Evolutionary conservation across 495 filamentous ascomycete genomes (phyloP).

Genomic region (Penicillium riverlandense): DNA sequence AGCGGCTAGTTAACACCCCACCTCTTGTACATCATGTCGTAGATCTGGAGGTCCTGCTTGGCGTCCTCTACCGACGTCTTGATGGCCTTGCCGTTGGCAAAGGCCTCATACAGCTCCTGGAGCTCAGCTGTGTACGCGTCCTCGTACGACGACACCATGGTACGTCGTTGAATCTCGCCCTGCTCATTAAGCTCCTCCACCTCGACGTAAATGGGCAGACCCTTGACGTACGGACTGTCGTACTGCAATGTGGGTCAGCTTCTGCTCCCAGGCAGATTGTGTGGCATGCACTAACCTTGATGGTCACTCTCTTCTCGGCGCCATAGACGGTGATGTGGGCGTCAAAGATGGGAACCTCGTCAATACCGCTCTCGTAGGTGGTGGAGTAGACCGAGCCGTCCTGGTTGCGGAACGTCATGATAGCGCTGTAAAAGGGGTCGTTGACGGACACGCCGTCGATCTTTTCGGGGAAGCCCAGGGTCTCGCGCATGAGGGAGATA

Average conservation of each 20-base stretch:
- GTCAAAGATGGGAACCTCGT: slow-evolving; percentile 30
- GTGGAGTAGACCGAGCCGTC: slow-evolving; percentile 11
- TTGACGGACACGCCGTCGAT: slow-evolving; percentile 28
- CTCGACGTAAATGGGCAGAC: slow-evolving; percentile 37
- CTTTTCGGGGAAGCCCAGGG: slow-evolving; percentile 24
- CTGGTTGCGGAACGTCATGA: slow-evolving; percentile 19
- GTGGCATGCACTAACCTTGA: background rate
- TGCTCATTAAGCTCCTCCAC: slow-evolving; percentile 33
- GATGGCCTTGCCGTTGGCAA: slow-evolving; percentile 29
- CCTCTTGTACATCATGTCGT: slow-evolving; percentile 16
- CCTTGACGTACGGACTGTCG: slow-evolving; percentile 46
- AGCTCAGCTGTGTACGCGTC: slow-evolving; percentile 46
- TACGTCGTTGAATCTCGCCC: slow-evolving; percentile 18
- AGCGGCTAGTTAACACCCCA: background rate
- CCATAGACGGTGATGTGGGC: slow-evolving; percentile 41
- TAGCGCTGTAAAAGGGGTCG: slow-evolving; percentile 27
- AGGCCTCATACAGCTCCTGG: slow-evolving; percentile 30
- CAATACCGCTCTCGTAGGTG: slow-evolving; percentile 11
- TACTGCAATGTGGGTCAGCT: slow-evolving; percentile 20
- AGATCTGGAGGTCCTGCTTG: slow-evolving; percentile 34
- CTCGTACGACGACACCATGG: slow-evolving; percentile 34
- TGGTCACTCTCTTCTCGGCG: slow-evolving; percentile 22
- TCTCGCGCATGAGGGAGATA: slow-evolving; percentile 42
- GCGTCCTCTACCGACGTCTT: slow-evolving; percentile 43
- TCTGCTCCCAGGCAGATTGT: no score